Base-by-base conservation (phyloP, 2,329 filamentous ascomycete species). In the Colletotrichum lupini region DNA sequence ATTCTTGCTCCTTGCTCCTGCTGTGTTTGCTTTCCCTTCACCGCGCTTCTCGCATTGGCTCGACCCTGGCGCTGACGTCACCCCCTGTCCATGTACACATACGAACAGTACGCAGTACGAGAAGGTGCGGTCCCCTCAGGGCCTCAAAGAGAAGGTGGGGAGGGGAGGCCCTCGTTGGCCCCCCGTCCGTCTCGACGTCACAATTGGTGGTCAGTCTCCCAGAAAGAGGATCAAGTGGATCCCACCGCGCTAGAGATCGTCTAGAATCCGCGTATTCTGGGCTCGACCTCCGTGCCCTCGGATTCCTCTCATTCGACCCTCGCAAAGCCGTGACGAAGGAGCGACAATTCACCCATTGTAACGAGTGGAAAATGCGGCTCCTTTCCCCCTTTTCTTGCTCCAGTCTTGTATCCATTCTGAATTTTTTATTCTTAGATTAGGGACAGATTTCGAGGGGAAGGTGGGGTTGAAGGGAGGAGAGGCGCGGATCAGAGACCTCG, bases 241-340 rank as follows among this genome's bases (percentile, higher is more conserved):
- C 61, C 42, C 53, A 52, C 49, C 32, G 66, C 67, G 70, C 60
- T 69, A 60, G 16, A 57, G 70, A 73, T 73, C 67, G 67, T 60
- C 66, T 70, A 32, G 53, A 69, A 73, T 69, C 53, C 70, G 60
- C 66, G 59, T 73, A 52, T 70, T 70, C 53, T 59, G 35, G 61
- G 61, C 61, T 55, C 53, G 61, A 64, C 49, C 30, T 59, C 70
- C 70, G 60, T 46, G 52, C 42, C 5, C 53, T 57, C 60, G 55
- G 55, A 26, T 24, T 59, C 55, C 49, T 64, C 55, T 70, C 14
- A 73, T 70, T 73, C 67, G 70, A 46, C 42, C 42, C 42, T 49
- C 42, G 42, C 42, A n/a, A 49, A 19, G 7, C 42, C 42, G 42
- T 49, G 42, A 49, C 19, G 42, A 49, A n/a, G 16, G 42, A 42